Evolutionary conservation across 495 filamentous ascomycete genomes (phyloP), one percentile per base, ranked within the genome.

Genomic region (Aspergillus affinis): DNA sequence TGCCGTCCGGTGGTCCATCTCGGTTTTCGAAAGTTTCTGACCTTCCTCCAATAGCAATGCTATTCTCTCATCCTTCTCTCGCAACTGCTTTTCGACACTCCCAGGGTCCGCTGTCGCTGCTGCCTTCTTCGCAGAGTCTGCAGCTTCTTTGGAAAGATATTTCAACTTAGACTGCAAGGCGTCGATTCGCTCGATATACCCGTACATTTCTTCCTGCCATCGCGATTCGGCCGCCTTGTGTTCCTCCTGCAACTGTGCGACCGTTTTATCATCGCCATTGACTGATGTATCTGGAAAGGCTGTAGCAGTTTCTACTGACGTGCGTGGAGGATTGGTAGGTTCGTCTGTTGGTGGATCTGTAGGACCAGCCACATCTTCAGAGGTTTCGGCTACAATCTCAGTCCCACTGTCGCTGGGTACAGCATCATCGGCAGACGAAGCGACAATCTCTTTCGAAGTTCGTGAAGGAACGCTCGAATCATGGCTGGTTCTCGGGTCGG

Each of bases 11-110:
- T 94, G 87, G 64, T 90, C 89, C 65, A 97, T 81, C 64, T 98
- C 94, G 17, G 85, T 88, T 65, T 88, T 90, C 4, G 89, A 90
- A 12, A 98, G 81, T 60, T 90, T 92, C 68, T 96, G 91, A 0
- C 95, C 94, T 74, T 98, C 94, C 66, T 95, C 88, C 73, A 98
- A 88, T 15, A 98, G 76, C 47, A 92, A 78, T 6, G 91, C 90
- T 58, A 97, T 94, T 63, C 90, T 88, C 63, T 93, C 91, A 61
- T 97, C 91, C 60, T 92, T 93, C 67, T 94, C 92, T 9, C 90
- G 86, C 9, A 97, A 73, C 65, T 89, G 90, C 69, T 87, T 90
- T 55, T 96, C 90, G 6, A 75, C 32, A 61, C 84, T 90, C 3
- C 88, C 87, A 0, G 84, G 69, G 9, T 84, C 77, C 2, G 88